These are phyloP conservation scores for Metschnikowia peoriensis DNA, from an alignment of 805 yeast genomes.

Conservation along the genomic window DNA sequence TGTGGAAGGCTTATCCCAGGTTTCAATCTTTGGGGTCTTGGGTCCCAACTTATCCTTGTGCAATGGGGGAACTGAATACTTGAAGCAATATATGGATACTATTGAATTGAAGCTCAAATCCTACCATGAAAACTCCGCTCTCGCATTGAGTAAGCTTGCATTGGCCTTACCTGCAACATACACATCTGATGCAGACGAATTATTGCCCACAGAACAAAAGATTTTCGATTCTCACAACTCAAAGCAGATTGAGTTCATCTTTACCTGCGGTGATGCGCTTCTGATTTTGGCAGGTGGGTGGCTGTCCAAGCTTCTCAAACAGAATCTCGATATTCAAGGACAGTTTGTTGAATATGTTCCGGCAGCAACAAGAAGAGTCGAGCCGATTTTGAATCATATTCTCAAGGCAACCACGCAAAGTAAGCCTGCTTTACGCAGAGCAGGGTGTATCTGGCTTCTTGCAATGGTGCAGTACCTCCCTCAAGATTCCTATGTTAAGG, in stretches of 20 bases:
- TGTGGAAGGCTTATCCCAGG: constrained; percentile 42
- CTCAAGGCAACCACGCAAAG: constrained; percentile 57
- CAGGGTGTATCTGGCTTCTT: constrained; percentile 83
- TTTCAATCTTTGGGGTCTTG: constrained; percentile 45
- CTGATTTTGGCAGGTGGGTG: constrained; percentile 73
- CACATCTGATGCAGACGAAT: constrained; percentile 14
- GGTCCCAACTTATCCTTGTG: constrained; percentile 30
- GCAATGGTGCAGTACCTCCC: constrained; percentile 77
- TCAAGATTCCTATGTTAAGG: constrained; percentile 37
- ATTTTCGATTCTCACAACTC: constrained; percentile 60
- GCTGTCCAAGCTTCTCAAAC: constrained; percentile 55
- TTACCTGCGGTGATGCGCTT: constrained; percentile 83
- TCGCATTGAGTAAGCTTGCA: constrained; percentile 56
- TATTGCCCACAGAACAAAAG: constrained; percentile 38
- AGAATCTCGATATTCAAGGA: constrained; percentile 54
- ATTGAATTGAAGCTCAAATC: constrained; percentile 47
- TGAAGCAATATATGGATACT: constrained; percentile 19
- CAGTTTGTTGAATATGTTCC: constrained; percentile 21
- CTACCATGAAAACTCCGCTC: constrained; percentile 57
- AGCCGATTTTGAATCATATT: constrained; percentile 45
- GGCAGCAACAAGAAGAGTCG: constrained; percentile 18
- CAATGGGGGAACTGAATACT: constrained; percentile 11
- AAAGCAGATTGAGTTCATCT: constrained; percentile 72
- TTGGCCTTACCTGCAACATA: constrained; percentile 28
- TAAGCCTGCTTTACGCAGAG: constrained; percentile 70